Conservation (phyloP, 768 basidiomycete species). For the Sistotremastrum niveocremeum region DNA sequence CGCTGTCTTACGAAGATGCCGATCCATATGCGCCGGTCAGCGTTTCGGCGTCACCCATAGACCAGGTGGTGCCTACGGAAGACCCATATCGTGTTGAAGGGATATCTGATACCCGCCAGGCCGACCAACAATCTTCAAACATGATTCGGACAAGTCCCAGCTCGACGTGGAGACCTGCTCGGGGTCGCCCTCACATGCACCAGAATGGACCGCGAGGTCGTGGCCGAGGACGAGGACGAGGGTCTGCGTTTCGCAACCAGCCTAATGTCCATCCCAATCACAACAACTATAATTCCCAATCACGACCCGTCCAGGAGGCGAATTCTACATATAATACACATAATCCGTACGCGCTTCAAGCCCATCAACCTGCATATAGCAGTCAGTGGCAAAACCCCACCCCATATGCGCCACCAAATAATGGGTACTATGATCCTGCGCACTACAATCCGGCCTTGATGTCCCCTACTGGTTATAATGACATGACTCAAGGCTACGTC, state of each 20-base stretch:
- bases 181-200: neutral
- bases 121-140: neutral
- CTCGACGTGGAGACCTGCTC: neutral
- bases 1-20: neutral
- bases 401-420: constrained; percentile 15
- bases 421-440: constrained; percentile 27
- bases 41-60: neutral
- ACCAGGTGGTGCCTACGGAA: constrained; percentile 12
- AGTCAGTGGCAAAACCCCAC: constrained; percentile 8
- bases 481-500: neutral
- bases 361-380: constrained; percentile 4
- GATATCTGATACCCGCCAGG: neutral
- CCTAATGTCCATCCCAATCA: neutral
- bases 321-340: neutral
- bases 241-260: constrained; percentile 6
- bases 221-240: constrained; percentile 23
- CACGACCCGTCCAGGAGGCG: neutral
- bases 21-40: neutral
- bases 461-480: neutral
- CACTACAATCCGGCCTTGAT: neutral
- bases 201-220: constrained; percentile 10
- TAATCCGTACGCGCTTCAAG: constrained; percentile 7
- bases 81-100: neutral
- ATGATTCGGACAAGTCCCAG: neutral
- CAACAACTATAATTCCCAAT: constrained; percentile 10